Conservation (phyloP, 2,329 filamentous ascomycete species). For the Didymella lethalis region DNA sequence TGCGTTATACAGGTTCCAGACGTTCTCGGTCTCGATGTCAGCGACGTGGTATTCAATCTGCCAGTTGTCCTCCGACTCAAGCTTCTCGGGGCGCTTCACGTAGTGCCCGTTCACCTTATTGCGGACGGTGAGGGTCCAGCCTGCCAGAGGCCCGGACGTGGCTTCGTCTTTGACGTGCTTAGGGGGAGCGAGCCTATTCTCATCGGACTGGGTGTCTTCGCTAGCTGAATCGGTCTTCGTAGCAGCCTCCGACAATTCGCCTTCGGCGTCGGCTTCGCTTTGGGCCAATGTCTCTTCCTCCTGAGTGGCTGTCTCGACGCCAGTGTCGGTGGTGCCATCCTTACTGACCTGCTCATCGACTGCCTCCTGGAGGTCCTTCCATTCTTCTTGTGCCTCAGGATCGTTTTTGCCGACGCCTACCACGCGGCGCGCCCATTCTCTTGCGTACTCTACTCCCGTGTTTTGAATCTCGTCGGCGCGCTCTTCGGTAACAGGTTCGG, state of each 20-base stretch:
- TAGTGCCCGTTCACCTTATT: conserved; percentile 74
- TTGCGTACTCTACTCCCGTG: conserved; percentile 68
- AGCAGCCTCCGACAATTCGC: conserved; percentile 13
- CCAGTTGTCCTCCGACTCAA: conserved; percentile 66
- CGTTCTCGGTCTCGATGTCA: conserved; percentile 54
- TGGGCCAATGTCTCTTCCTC: background rate
- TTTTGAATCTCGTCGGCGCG: conserved; percentile 79
- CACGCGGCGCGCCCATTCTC: conserved; percentile 72
- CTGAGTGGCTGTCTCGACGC: conserved; percentile 4
- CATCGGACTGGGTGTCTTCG: conserved; percentile 22
- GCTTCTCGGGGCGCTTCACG: conserved; percentile 66
- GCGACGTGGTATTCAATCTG: conserved; percentile 78
- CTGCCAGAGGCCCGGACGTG: conserved; percentile 60
- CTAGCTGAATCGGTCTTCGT: background rate
- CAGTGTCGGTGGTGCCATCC: conserved; percentile 25
- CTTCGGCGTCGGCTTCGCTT: background rate
- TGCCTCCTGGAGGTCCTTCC: conserved; percentile 43
- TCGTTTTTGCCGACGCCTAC: conserved; percentile 53
- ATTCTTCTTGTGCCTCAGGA: conserved; percentile 40
- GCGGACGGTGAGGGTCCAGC: conserved; percentile 74
- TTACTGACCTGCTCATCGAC: conserved; percentile 45
- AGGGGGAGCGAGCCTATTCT: conserved; percentile 1
- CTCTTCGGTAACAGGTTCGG: conserved; percentile 78
- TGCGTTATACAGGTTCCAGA: conserved; percentile 34
- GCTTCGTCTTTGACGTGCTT: background rate